Evolutionary conservation across 2,329 filamentous ascomycete genomes (phyloP).

Genomic region (Tolypocladium sp.): DNA sequence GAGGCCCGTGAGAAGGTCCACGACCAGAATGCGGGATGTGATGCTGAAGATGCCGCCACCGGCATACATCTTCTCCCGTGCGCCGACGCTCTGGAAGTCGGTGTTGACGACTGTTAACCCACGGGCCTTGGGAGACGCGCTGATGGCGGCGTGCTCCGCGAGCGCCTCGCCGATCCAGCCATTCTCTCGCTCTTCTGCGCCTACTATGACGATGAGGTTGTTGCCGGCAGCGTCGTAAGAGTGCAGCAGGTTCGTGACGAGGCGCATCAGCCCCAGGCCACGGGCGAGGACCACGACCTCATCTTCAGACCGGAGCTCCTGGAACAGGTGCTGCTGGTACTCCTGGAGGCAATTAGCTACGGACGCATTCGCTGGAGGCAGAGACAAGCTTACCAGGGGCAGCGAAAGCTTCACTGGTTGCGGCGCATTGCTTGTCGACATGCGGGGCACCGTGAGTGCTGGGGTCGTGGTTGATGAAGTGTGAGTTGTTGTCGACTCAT

Average conservation of each 20-base stretch:
- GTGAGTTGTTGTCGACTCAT: background rate
- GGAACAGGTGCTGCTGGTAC: slow-evolving; percentile 94
- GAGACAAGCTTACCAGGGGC: slow-evolving; percentile 31
- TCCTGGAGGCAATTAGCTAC: slow-evolving; percentile 35
- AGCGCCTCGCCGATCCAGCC: slow-evolving; percentile 93
- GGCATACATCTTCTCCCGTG: slow-evolving; percentile 84
- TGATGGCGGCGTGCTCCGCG: slow-evolving; percentile 90
- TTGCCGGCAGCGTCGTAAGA: slow-evolving; percentile 94
- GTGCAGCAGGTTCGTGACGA: slow-evolving; percentile 93
- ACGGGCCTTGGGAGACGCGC: slow-evolving; percentile 69
- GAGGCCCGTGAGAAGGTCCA: slow-evolving; percentile 80
- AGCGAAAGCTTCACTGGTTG: slow-evolving; percentile 75
- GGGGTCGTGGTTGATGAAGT: background rate
- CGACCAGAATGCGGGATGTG: slow-evolving; percentile 88
- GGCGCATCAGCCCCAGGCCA: slow-evolving; percentile 81
- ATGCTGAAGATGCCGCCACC: slow-evolving; percentile 90
- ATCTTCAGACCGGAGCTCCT: slow-evolving; percentile 82
- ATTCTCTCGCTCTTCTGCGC: slow-evolving; percentile 88
- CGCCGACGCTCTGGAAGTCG: slow-evolving; percentile 78
- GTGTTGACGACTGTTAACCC: slow-evolving; percentile 91
- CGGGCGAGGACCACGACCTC: slow-evolving; percentile 86
- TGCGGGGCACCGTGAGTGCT: slow-evolving; percentile 18
- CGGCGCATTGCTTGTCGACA: slow-evolving; percentile 44
- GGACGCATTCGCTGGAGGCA: background rate
- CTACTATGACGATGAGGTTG: slow-evolving; percentile 82